Evolutionary conservation across 2,329 filamentous ascomycete species (phyloP), one percentile per base, ranked within the genome.

Genomic region (Diaporthe citrichinensis): DNA sequence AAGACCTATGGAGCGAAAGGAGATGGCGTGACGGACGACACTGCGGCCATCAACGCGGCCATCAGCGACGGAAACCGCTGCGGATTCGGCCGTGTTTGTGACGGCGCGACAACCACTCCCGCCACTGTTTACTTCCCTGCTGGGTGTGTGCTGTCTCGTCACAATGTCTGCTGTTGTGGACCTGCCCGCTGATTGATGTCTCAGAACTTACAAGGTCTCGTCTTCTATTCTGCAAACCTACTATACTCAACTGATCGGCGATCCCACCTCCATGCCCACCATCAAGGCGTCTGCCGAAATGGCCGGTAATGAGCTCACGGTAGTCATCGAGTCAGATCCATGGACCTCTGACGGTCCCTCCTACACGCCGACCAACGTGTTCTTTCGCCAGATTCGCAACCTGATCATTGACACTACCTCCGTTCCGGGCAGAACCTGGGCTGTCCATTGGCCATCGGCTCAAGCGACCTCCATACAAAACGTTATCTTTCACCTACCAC

Each of bases 171-270:
- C 25, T 72, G n/a, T 39, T 41, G 4, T 34, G 31, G 8, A 6
- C 10, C 10, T 31, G 17, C 36, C 14, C 34, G 44, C 53, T 72
- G 12, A 62, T 34, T 72, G 31, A 25, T 23, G 8, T 14, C n/a
- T 23, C 46, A 77, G 76, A 12, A 95, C 92, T 4, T 96, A 96
- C 80, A 80, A 92, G 4, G 90, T 96, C 75, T 92, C 89, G 72
- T 88, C 86, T 78, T 92, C 94, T 6, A 92, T 96, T 76, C 84
- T 94, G 68, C 90, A 93, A 82, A 92, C 92, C 84, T 97, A 95
- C 85, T 95, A 95, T 82, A 95, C 94, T 3, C 93, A 95, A 82
- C 88, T 96, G 77, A 88, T 95, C 41, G 94, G 94, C 39, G 92
- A 95, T 81, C 91, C 93, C 6, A 90, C 86, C 36, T 82, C 89